These are phyloP conservation scores for Penicillium verhagenii DNA, from an alignment of 495 filamentous ascomycete species.

Conservation along the genomic window DNA sequence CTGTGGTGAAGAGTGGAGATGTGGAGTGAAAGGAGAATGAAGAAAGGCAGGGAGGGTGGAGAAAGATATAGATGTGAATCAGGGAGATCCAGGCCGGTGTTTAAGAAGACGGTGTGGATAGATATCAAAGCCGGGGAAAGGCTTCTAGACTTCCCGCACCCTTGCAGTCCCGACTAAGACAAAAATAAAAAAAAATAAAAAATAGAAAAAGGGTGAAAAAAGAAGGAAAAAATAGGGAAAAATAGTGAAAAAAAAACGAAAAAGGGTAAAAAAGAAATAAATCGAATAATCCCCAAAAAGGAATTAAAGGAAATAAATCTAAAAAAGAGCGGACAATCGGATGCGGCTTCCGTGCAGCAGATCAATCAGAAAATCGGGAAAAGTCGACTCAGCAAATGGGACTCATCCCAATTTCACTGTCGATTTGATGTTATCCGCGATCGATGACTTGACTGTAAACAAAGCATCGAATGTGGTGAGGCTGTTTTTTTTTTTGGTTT, in stretches of 20 bases:
- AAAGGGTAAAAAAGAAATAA: no score
- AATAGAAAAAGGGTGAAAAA: constrained; percentile 1
- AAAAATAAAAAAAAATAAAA: constrained; percentile 11
- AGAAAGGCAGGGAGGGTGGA: neutral
- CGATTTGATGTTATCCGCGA: constrained; percentile 1
- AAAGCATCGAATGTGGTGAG: neutral
- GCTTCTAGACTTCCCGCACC: constrained; percentile 33
- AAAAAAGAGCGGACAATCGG: constrained; percentile 17
- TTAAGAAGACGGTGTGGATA: constrained; percentile 20
- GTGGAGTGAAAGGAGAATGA: neutral
- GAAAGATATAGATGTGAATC: neutral
- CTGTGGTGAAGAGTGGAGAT: constrained; percentile 1
- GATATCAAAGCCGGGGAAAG: constrained; percentile 30
- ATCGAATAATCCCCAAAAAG: constrained; percentile 1
- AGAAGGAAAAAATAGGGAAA: neutral
- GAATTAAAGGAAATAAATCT: constrained; percentile 1
- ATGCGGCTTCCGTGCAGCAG: constrained; percentile 19
- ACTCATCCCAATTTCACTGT: constrained; percentile 8
- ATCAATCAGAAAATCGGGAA: constrained; percentile 1
- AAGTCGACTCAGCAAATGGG: neutral
- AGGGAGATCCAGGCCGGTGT: constrained; percentile 1
- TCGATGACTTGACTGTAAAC: neutral
- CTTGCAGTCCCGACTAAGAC: constrained; percentile 27
- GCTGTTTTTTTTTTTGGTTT: no score
- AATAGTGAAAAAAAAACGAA: no score